Conservation (phyloP, 1,284 basidiomycete genomes). For the Cryptococcus sp. region DNA sequence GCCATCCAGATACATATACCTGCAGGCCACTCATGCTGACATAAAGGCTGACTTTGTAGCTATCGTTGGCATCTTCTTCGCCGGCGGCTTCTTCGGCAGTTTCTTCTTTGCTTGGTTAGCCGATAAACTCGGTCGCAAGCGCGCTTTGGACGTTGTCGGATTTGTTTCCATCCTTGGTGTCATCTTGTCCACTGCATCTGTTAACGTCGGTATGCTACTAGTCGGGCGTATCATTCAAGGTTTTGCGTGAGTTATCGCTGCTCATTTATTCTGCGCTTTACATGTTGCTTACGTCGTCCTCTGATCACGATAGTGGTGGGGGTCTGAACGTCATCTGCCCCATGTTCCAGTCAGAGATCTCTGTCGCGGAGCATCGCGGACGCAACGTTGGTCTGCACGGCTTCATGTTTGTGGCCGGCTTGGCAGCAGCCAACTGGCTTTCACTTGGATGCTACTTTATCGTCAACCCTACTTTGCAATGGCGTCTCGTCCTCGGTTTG, state of each 20-base stretch:
- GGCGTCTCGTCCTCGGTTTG: conserved; percentile 8
- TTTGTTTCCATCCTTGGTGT: conserved; percentile 51
- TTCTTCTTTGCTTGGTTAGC: conserved; percentile 16
- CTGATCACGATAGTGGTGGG: conserved; percentile 1
- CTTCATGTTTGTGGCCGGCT: conserved; percentile 9
- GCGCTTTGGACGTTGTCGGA: conserved; percentile 8
- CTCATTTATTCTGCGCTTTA: background rate
- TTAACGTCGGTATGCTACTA: conserved; percentile 63
- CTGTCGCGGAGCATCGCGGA: conserved; percentile 12
- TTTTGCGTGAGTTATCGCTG: background rate
- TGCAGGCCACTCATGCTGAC: background rate
- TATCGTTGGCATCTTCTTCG: conserved; percentile 17
- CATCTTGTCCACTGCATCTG: conserved; percentile 63
- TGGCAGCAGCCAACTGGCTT: conserved; percentile 7
- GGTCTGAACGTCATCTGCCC: conserved; percentile 12
- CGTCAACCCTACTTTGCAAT: conserved; percentile 4
- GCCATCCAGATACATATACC: background rate
- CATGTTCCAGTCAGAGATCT: conserved; percentile 15
- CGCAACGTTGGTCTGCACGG: conserved; percentile 11
- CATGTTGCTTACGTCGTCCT: no score
- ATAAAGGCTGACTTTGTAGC: background rate
- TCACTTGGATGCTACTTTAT: conserved; percentile 7
- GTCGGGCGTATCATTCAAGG: conserved; percentile 57
- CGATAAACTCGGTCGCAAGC: conserved; percentile 11
- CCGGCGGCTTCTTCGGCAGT: conserved; percentile 16